These are phyloP conservation scores for Candida hispaniensis DNA, from an alignment of 805 yeast species.

Conservation along the genomic window DNA sequence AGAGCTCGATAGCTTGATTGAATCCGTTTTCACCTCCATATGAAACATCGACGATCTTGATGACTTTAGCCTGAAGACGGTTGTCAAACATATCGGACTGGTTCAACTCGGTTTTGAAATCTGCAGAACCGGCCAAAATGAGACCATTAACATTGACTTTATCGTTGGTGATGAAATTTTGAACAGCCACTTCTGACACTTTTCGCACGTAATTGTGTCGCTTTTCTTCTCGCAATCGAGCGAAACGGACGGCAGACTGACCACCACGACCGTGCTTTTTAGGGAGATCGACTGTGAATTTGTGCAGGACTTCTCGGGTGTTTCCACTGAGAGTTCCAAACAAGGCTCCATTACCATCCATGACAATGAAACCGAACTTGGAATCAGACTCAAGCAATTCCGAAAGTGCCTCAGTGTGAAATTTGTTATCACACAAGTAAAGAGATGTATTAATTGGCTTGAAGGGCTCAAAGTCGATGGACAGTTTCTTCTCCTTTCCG, in stretches of 20 bases:
- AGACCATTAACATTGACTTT: slow-evolving; percentile 90
- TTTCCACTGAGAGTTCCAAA: slow-evolving; percentile 95
- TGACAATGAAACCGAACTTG: slow-evolving; percentile 91
- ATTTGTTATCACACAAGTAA: slow-evolving; percentile 93
- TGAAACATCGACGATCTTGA: slow-evolving; percentile 90
- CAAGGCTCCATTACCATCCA: slow-evolving; percentile 99
- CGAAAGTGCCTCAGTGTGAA: slow-evolving; percentile 93
- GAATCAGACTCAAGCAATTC: slow-evolving; percentile 94
- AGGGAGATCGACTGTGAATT: slow-evolving; percentile 94
- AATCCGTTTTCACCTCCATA: slow-evolving; percentile 99
- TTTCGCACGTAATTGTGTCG: slow-evolving; percentile 98
- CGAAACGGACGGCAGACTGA: slow-evolving; percentile 98
- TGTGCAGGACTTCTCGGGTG: slow-evolving; percentile 91
- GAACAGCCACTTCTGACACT: slow-evolving; percentile 97
- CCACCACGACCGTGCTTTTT: slow-evolving; percentile 99
- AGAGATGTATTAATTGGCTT: slow-evolving; percentile 97
- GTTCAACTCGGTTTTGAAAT: slow-evolving; percentile 89
- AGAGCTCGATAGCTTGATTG: slow-evolving; percentile 96
- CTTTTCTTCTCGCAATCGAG: slow-evolving; percentile 97
- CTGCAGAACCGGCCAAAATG: slow-evolving; percentile 98
- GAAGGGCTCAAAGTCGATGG: slow-evolving; percentile 96
- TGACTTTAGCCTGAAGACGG: slow-evolving; percentile 77
- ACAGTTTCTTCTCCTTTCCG: slow-evolving; percentile 94
- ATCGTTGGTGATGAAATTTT: slow-evolving; percentile 88
- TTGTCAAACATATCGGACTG: slow-evolving; percentile 88